These are phyloP conservation scores for Chloroidium sp. DNA, from an alignment of 163 green algal genomes.

Conservation along the genomic window DNA sequence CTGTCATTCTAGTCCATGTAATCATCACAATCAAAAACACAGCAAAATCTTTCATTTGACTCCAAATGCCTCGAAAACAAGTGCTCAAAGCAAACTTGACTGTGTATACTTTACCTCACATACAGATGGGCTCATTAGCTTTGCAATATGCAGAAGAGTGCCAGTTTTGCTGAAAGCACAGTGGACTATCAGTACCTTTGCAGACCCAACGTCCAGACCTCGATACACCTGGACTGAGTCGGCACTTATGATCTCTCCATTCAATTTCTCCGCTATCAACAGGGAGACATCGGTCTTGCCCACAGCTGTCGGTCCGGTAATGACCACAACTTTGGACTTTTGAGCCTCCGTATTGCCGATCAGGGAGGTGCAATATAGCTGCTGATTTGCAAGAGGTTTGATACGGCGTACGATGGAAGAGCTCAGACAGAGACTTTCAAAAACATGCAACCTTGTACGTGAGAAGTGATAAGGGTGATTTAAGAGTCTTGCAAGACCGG, in stretches of 20 bases:
- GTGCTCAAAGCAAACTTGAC: too few relatives aligned
- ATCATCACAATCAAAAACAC: too few relatives aligned
- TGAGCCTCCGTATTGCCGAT: neutral
- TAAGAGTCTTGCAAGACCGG: too few relatives aligned
- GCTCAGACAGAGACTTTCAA: too few relatives aligned
- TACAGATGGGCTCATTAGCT: neutral
- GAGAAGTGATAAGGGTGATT: too few relatives aligned
- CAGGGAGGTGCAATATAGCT: neutral
- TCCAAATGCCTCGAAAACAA: too few relatives aligned
- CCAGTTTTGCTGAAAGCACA: slow-evolving; percentile 2
- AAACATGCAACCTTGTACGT: too few relatives aligned
- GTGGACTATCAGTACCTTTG: slow-evolving; percentile 57
- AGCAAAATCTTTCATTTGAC: too few relatives aligned
- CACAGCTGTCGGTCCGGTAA: slow-evolving; percentile 78
- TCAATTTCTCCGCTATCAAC: slow-evolving; percentile 59
- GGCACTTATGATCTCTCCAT: slow-evolving; percentile 88
- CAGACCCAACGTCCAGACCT: slow-evolving; percentile 83
- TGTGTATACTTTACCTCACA: too few relatives aligned
- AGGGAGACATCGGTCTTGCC: slow-evolving; percentile 80
- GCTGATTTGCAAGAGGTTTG: neutral
- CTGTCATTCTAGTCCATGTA: neutral
- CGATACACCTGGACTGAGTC: slow-evolving; percentile 93
- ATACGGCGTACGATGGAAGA: too few relatives aligned
- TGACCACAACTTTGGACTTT: slow-evolving; percentile 47
- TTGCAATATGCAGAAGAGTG: slow-evolving; percentile 1